These are phyloP conservation scores for Chalciporus sp. DNA, from an alignment of 1,284 basidiomycete genomes.

Conservation along the genomic window DNA sequence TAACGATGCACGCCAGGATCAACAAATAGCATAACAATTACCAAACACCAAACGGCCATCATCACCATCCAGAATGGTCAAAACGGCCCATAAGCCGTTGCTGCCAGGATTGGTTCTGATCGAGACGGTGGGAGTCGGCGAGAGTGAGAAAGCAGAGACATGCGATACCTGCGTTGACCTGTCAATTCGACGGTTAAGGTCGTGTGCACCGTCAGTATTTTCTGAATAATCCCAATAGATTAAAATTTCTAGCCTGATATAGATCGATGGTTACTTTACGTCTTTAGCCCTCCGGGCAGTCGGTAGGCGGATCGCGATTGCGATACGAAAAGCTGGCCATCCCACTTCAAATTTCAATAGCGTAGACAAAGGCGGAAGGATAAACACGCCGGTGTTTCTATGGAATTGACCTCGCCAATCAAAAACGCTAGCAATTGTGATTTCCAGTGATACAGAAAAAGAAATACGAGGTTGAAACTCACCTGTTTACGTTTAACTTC, in stretches of 20 bases:
- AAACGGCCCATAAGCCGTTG: neutral
- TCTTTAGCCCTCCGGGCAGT: constrained; percentile 12
- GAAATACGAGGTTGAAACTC: constrained; percentile 2
- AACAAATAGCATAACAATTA: neutral
- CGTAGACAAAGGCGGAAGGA: neutral
- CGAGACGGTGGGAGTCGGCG: neutral
- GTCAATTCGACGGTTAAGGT: neutral
- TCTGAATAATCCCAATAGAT: constrained; percentile 2
- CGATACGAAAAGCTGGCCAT: constrained; percentile 4
- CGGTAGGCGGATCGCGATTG: neutral
- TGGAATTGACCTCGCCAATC: constrained; percentile 16
- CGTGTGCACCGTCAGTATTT: neutral
- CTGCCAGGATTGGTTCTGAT: neutral
- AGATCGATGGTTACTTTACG: constrained; percentile 18
- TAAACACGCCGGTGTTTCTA: neutral
- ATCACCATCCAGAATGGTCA: constrained; percentile 3
- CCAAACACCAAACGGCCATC: constrained; percentile 3
- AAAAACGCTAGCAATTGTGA: constrained; percentile 10
- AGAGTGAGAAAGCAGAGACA: constrained; percentile 2
- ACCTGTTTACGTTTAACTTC: constrained; percentile 26
- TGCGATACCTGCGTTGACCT: constrained; percentile 1
- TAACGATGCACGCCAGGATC: constrained; percentile 8
- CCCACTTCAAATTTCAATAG: neutral
- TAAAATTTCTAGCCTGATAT: neutral
- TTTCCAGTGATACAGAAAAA: neutral